phyloP scores from a whole-genome alignment of 352 stramenopile species.

The Phytopythium mirpurense region DNA sequence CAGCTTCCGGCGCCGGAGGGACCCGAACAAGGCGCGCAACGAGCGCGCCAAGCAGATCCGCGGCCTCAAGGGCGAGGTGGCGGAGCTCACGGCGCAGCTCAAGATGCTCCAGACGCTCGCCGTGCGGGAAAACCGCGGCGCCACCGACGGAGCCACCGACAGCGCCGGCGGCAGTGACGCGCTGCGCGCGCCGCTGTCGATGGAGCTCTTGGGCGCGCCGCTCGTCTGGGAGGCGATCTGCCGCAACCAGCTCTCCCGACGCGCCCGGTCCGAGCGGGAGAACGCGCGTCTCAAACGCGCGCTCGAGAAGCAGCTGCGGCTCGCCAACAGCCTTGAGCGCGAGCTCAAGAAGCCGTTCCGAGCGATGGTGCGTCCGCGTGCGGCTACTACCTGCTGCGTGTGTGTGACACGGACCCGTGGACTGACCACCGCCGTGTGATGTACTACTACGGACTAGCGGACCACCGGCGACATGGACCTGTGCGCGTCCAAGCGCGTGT shows the following conservation, averaged over 20 bases:
- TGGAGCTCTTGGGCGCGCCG: conserved; percentile 4
- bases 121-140: not conserved
- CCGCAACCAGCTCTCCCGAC: conserved; percentile 10
- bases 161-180: too few relatives aligned
- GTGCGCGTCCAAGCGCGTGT: conserved; percentile 8
- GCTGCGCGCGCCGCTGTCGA: not conserved
- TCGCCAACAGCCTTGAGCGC: conserved; percentile 20
- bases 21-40: conserved; percentile 25
- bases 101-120: conserved; percentile 5
- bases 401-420: too few relatives aligned
- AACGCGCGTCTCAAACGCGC: conserved; percentile 21
- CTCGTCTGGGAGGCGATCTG: conserved; percentile 22
- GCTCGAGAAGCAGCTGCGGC: conserved; percentile 30
- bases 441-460: too few relatives aligned
- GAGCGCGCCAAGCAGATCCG: conserved; percentile 25
- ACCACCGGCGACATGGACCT: conserved; percentile 9
- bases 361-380: conserved; percentile 6
- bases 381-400: too few relatives aligned
- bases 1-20: conserved; percentile 1
- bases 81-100: conserved; percentile 24
- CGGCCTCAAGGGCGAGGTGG: conserved; percentile 25
- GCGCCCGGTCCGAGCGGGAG: conserved; percentile 10
- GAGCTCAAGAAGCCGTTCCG: conserved; percentile 16
- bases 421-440: too few relatives aligned
- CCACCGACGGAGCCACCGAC: not conserved